phyloP scores from a whole-genome alignment of 2,329 filamentous ascomycete genomes.

The Apiospora aurea region DNA sequence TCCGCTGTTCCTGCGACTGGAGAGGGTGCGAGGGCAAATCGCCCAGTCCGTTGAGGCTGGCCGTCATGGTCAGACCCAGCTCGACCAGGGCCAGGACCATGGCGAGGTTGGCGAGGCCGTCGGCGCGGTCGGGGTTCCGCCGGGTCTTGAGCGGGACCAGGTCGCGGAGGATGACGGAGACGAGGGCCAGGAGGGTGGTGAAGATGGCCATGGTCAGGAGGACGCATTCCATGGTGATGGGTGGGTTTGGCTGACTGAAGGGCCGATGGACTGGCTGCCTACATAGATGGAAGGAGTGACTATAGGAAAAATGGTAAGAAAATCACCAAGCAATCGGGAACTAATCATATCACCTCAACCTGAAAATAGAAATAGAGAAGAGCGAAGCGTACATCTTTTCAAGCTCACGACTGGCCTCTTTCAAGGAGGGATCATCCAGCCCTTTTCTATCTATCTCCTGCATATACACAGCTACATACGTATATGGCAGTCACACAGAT shows the following conservation, averaged over 20 bases:
- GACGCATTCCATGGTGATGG: not conserved
- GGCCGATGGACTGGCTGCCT: not conserved
- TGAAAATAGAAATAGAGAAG: not conserved
- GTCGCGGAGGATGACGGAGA: not conserved
- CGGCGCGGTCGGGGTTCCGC: not conserved
- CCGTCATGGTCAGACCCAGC: constrained; percentile 5
- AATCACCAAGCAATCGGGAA: not conserved
- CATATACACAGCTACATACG: not conserved
- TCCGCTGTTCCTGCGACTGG: not conserved
- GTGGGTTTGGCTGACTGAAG: not conserved
- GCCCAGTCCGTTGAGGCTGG: not conserved
- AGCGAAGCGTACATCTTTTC: not conserved
- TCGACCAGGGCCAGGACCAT: constrained; percentile 18
- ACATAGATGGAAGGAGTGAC: not conserved
- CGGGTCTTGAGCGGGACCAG: constrained; percentile 9
- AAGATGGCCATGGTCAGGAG: constrained; percentile 10
- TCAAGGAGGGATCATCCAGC: not conserved
- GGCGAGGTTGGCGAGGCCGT: constrained; percentile 9
- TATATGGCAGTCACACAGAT: not conserved
- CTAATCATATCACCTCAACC: not conserved
- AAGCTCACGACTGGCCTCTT: not conserved
- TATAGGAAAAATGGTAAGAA: not conserved
- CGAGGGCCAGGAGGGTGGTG: constrained; percentile 7
- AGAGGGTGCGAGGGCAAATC: not conserved
- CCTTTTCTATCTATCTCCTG: constrained; percentile 19